Evolutionary conservation across 371 early-diverging fungal genomes (phyloP).

Genomic region (Syncephalis plumigaleata): DNA sequence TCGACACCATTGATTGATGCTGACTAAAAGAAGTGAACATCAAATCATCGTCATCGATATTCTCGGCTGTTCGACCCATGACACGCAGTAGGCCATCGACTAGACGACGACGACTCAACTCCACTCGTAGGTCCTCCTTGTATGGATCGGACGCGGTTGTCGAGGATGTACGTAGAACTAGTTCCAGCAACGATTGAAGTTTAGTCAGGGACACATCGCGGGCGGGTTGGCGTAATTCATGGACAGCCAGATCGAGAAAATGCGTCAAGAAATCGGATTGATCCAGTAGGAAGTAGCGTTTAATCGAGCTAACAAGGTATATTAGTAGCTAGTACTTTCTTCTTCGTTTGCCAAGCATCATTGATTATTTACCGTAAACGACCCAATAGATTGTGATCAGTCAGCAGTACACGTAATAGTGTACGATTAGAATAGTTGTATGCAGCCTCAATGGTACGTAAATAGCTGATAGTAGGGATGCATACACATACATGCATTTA

Average conservation of each 20-base stretch:
- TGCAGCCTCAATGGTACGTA: conserved; percentile 52
- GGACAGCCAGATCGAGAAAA: conserved; percentile 73
- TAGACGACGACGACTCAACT: conserved; percentile 35
- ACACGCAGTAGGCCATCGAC: conserved; percentile 54
- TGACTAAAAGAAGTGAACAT: not conserved
- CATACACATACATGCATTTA: too few species aligned
- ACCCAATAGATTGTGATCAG: conserved; percentile 48
- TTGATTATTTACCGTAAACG: conserved; percentile 34
- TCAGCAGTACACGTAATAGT: conserved; percentile 42
- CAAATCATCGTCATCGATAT: not conserved
- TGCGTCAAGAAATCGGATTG: conserved; percentile 86
- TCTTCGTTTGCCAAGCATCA: too few species aligned
- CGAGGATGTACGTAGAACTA: conserved; percentile 72
- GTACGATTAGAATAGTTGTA: conserved; percentile 58
- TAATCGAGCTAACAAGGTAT: conserved; percentile 44
- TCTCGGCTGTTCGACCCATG: conserved; percentile 18
- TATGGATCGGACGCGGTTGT: conserved; percentile 66
- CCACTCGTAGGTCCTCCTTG: conserved; percentile 68
- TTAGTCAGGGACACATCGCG: conserved; percentile 46
- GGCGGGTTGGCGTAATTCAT: conserved; percentile 46
- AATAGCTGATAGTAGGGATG: conserved; percentile 29
- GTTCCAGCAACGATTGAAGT: conserved; percentile 70
- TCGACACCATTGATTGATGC: not conserved
- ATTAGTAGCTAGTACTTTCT: not conserved
- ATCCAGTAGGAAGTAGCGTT: conserved; percentile 82